A percentile compares a stretch with the other conserved stretches of the same genome.
Conservation (phyloP, 2,329 filamentous ascomycete genomes). For the Pyrenochaeta sp. region DNA sequence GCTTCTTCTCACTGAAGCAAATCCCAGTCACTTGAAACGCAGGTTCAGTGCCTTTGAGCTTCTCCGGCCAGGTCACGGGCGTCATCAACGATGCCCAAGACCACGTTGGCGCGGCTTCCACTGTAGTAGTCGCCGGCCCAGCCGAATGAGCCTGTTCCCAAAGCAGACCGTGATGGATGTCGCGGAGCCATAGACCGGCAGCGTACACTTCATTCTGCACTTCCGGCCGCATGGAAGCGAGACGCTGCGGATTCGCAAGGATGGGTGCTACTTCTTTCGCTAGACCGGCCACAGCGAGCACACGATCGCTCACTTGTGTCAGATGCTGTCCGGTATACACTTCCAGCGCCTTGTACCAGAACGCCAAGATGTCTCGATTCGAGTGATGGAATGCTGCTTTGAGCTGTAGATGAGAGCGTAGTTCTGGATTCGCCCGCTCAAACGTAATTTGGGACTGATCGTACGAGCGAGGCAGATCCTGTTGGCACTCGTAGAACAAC, state of each 20-base stretch:
- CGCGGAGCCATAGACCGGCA: neutral
- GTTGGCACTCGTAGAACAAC: neutral
- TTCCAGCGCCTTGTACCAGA: neutral
- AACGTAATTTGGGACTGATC: neutral
- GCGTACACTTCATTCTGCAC: neutral
- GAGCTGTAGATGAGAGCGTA: neutral
- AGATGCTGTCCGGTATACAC: neutral
- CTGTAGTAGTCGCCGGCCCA: neutral
- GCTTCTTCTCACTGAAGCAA: neutral
- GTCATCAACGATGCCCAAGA: slow-evolving; percentile 1
- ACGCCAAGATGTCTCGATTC: neutral
- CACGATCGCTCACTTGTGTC: neutral
- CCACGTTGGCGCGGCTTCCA: neutral
- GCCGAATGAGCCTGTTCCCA: neutral
- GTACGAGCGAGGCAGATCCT: neutral
- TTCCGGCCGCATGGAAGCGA: neutral
- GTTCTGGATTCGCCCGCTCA: neutral
- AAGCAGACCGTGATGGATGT: neutral
- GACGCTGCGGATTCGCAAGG: neutral
- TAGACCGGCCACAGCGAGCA: neutral
- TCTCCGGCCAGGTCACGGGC: neutral
- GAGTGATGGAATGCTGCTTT: neutral
- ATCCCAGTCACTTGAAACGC: neutral
- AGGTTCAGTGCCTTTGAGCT: neutral
- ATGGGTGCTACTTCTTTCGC: neutral